These are phyloP conservation scores for Lepidium africanum DNA, from an alignment of 345 rosid genomes.

Conservation along the genomic window DNA sequence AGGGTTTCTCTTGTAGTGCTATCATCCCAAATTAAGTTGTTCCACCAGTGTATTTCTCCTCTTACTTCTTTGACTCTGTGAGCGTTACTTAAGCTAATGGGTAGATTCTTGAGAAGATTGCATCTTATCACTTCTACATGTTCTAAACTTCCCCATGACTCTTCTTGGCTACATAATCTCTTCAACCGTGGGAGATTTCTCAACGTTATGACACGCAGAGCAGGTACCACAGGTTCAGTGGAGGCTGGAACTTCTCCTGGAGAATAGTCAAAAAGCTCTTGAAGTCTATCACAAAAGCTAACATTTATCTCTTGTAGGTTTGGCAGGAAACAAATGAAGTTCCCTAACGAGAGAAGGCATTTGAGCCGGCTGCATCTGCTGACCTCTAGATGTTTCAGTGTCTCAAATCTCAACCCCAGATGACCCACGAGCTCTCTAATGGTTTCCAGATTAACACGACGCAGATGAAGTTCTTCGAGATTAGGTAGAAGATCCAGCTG, in stretches of 20 bases:
- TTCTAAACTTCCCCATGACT: constrained; percentile 22
- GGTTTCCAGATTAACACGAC: constrained; percentile 21
- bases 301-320: constrained; percentile 28
- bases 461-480: constrained; percentile 34
- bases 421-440: constrained; percentile 25
- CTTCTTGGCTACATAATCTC: constrained; percentile 10
- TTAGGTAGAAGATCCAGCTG: constrained; percentile 29
- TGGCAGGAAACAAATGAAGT: constrained; percentile 26
- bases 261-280: constrained; percentile 13
- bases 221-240: constrained; percentile 21
- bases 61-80: constrained; percentile 20
- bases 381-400: constrained; percentile 26
- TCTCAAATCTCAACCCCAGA: constrained; percentile 22
- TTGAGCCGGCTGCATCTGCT: constrained; percentile 27
- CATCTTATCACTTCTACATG: constrained; percentile 30
- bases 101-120: constrained; percentile 22
- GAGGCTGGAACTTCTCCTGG: constrained; percentile 1
- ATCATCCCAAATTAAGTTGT: constrained; percentile 18
- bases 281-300: constrained; percentile 27
- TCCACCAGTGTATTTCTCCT: constrained; percentile 37
- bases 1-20: constrained; percentile 12
- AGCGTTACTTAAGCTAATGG: constrained; percentile 12
- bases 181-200: constrained; percentile 28
- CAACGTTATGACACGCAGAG: constrained; percentile 20
- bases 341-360: constrained; percentile 23